Conservation (phyloP, 371 early-diverging fungal genomes). For the Funneliformis caledonium region DNA sequence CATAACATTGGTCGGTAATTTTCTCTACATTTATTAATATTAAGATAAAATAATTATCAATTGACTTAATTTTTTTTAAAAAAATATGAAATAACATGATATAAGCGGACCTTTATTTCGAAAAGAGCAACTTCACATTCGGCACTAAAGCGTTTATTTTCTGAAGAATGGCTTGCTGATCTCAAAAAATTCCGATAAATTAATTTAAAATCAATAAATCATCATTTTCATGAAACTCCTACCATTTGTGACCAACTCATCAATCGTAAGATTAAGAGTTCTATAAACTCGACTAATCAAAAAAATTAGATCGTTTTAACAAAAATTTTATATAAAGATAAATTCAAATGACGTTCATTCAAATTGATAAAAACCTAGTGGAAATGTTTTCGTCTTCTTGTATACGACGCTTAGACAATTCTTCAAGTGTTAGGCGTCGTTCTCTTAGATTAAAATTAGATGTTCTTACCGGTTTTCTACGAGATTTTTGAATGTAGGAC, state of each 20-base stretch:
- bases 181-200: neutral
- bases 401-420: constrained; percentile 23
- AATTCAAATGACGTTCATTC: neutral
- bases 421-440: constrained; percentile 11
- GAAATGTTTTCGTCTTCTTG: constrained; percentile 31
- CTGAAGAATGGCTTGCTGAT: constrained; percentile 1
- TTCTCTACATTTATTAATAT: neutral
- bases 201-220: neutral
- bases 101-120: constrained; percentile 3
- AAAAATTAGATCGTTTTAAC: neutral
- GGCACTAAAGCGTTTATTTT: neutral
- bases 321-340: neutral
- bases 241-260: constrained; percentile 11
- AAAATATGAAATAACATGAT: neutral
- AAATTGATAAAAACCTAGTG: constrained; percentile 3
- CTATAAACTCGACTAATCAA: constrained; percentile 8
- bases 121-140: constrained; percentile 20
- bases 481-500: constrained; percentile 26
- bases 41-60: neutral
- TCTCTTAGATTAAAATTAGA: neutral
- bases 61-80: neutral
- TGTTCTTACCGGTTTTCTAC: neutral
- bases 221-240: neutral
- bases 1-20: neutral
- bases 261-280: constrained; percentile 27